Conservation (phyloP, 2,329 filamentous ascomycete genomes). For the Curvularia sp. region DNA sequence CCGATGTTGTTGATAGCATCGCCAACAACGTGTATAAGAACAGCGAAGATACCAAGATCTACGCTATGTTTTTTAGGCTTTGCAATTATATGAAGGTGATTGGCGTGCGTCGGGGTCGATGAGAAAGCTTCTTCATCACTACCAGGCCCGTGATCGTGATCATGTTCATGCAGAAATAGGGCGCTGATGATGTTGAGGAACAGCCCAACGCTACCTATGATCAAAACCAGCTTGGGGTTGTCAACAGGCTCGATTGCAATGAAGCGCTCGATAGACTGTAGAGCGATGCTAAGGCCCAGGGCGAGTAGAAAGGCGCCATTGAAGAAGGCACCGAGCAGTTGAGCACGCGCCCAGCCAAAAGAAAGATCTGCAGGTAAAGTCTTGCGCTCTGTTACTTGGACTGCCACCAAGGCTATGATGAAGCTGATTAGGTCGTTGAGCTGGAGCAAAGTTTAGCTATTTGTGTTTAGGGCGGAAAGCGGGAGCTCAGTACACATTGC, state of each 20-base stretch:
- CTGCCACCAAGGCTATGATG: constrained; percentile 68
- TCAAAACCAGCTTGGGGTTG: constrained; percentile 70
- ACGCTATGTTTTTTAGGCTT: constrained; percentile 43
- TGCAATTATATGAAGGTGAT: constrained; percentile 39
- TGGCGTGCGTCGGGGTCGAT: constrained; percentile 26
- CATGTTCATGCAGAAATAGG: constrained; percentile 65
- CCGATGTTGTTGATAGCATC: constrained; percentile 80
- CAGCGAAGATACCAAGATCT: constrained; percentile 74
- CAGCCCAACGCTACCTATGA: constrained; percentile 73
- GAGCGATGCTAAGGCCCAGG: constrained; percentile 73
- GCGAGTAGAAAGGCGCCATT: constrained; percentile 78
- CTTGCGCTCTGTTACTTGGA: constrained; percentile 64
- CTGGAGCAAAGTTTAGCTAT: constrained; percentile 49
- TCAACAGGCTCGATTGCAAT: constrained; percentile 65
- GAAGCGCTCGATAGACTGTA: constrained; percentile 77
- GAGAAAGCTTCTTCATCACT: constrained; percentile 24
- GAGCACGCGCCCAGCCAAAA: constrained; percentile 79
- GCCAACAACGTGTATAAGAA: constrained; percentile 73
- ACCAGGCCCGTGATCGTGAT: constrained; percentile 53
- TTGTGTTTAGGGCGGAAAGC: neutral
- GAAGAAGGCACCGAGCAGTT: constrained; percentile 79
- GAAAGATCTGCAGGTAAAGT: constrained; percentile 67
- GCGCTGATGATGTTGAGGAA: constrained; percentile 71
- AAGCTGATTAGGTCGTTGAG: constrained; percentile 76
- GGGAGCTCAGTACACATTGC: neutral